These are phyloP conservation scores for Pneumocystis sp. DNA, from an alignment of 1,139 yeast genomes.

Conservation along the genomic window DNA sequence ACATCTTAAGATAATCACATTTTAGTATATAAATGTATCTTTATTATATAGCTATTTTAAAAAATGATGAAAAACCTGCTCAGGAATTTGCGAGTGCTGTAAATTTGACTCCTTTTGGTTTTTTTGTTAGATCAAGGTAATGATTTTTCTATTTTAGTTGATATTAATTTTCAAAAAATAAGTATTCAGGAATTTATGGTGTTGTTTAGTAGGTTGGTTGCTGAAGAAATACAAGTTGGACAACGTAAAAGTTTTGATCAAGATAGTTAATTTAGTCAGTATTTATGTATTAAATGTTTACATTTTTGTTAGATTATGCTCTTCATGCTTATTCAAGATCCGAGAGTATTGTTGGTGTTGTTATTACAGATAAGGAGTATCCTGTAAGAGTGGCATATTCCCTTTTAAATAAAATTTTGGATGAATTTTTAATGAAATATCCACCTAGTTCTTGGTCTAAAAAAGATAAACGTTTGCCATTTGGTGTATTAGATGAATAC, in stretches of 20 bases:
- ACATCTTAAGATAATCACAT: neutral
- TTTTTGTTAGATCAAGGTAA: conserved; percentile 56
- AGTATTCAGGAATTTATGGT: conserved; percentile 65
- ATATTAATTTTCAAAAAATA: neutral
- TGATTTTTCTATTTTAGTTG: conserved; percentile 5
- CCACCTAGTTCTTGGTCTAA: conserved; percentile 52
- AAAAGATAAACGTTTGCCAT: conserved; percentile 28
- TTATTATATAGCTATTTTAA: conserved; percentile 73
- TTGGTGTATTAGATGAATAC: conserved; percentile 51
- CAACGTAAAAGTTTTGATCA: conserved; percentile 93
- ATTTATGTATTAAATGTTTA: neutral
- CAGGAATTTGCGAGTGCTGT: conserved; percentile 66
- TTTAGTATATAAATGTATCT: conserved; percentile 47
- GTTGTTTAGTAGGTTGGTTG: conserved; percentile 80
- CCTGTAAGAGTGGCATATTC: conserved; percentile 98
- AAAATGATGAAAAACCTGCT: conserved; percentile 46
- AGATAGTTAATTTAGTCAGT: conserved; percentile 27
- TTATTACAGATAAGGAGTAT: conserved; percentile 86
- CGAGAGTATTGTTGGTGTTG: conserved; percentile 87
- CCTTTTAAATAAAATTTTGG: conserved; percentile 73
- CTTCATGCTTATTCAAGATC: conserved; percentile 85
- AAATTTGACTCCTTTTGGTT: conserved; percentile 73
- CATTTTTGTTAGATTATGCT: conserved; percentile 36
- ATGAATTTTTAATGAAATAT: conserved; percentile 74
- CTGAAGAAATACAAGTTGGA: conserved; percentile 74